Base-by-base conservation (phyloP, 257 asterid species). In the Solanum peruvianum region DNA sequence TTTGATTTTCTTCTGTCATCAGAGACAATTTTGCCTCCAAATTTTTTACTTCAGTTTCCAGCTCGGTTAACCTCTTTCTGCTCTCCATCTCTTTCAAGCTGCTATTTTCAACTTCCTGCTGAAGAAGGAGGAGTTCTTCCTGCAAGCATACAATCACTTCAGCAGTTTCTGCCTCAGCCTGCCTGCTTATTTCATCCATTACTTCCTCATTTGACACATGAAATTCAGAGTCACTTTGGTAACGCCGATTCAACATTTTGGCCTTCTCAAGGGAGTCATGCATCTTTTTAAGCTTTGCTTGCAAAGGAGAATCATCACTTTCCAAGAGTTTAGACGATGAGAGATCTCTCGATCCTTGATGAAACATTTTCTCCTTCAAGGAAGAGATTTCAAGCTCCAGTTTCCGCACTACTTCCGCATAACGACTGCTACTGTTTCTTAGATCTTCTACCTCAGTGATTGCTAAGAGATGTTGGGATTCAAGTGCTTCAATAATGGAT, bases 111-210 rank as follows among this genome's bases (percentile, higher is more conserved):
- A 93, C 95, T 91, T 95, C 98, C 86, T 93, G 95, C 88, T 94
- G 99, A 92, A 97, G 98, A 82, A 78, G 87, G 81, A 92, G 88
- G 72, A 97, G 99, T 92, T 97, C 99, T 92, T 93, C 98, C 91
- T 97, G 99, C 93, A 97, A 89, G 92, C 98, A 96, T 88, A 97
- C 95, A 95, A 97, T 96, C 87, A 97, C 99, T 91, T 96, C 95
- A 16, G 98, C 99, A 66, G 99, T 96, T 94, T 97, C 99, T 84
- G 89, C 98, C 92, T 97, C 99, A 70, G 95, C 99, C 93, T 97
- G 99, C 89, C 88, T 94, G 45, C 96, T 95, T 66, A 93, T 93
- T 91, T 96, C 96, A 85, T 96, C 99, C 92, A 92, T 91, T 88
- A 92, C 98, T 83, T 93, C 95, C 56, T 92, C 95, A 86, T 92